A percentile compares a stretch with the other conserved stretches of the same genome.
These are phyloP conservation scores for Phyllosticta citrichinensis DNA, from an alignment of 2,329 filamentous ascomycete species.

Conservation along the genomic window DNA sequence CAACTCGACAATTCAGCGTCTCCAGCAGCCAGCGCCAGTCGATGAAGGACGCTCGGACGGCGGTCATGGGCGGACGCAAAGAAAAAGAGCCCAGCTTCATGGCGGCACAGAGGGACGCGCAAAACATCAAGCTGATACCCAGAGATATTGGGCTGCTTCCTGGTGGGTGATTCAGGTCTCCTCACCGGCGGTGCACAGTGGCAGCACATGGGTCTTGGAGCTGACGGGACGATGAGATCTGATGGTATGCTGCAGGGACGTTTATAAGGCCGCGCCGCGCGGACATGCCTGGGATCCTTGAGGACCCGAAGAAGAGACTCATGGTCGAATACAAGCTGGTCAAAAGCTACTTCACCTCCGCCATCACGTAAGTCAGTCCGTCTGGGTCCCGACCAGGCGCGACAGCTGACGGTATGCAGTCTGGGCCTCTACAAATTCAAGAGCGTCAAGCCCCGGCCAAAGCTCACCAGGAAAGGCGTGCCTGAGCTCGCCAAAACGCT, in stretches of 20 bases:
- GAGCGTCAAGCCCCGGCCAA: constrained; percentile 23
- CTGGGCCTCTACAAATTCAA: constrained; percentile 12
- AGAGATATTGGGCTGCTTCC: constrained; percentile 16
- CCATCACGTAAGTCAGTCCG: constrained; percentile 15
- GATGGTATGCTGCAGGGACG: constrained; percentile 19
- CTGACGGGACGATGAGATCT: not conserved
- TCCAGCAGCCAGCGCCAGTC: not conserved
- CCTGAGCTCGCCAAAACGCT: constrained; percentile 47
- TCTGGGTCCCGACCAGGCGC: not conserved
- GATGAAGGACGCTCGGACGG: not conserved
- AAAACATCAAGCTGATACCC: constrained; percentile 3
- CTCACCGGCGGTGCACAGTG: not conserved
- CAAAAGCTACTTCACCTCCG: constrained; percentile 13
- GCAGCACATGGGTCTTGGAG: not conserved
- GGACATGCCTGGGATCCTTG: constrained; percentile 20
- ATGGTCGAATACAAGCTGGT: constrained; percentile 20
- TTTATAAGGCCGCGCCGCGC: constrained; percentile 25
- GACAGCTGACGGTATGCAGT: constrained; percentile 1
- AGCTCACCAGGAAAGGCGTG: constrained; percentile 27
- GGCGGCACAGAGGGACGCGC: not conserved
- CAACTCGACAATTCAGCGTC: not conserved
- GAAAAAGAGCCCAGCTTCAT: not conserved
- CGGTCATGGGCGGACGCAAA: not conserved
- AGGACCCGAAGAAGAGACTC: constrained; percentile 14
- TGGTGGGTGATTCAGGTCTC: constrained; percentile 6